These are phyloP conservation scores for Cordyceps cateniannulata DNA, from an alignment of 2,329 filamentous ascomycete genomes.

Conservation along the genomic window DNA sequence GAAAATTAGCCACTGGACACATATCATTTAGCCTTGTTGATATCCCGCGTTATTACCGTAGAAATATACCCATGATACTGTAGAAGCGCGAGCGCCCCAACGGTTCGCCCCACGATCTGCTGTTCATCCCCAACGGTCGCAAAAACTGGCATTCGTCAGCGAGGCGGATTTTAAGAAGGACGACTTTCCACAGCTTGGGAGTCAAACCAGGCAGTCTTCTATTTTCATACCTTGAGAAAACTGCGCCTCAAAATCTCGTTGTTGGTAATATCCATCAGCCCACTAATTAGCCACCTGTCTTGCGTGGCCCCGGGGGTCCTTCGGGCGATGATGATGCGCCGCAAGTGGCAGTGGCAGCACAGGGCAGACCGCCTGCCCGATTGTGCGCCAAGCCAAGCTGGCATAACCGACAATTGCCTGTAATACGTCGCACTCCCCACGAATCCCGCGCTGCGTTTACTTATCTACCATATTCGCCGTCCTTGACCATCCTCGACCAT, in stretches of 20 bases:
- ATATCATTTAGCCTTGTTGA: no score
- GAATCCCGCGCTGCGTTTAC: background rate
- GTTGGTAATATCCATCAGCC: background rate
- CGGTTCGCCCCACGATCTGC: background rate
- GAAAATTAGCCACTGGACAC: no score
- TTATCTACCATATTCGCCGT: background rate
- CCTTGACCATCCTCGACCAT: background rate
- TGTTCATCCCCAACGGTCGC: background rate
- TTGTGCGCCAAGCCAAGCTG: background rate
- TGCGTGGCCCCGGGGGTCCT: background rate
- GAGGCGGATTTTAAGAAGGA: no score
- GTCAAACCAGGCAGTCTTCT: background rate
- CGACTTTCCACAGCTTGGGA: background rate
- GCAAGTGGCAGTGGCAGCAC: background rate
- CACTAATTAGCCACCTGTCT: constrained; percentile 8
- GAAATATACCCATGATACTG: no score
- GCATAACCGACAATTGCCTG: background rate
- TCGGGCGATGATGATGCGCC: constrained; percentile 1
- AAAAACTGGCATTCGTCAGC: no score
- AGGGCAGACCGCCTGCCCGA: constrained; percentile 4
- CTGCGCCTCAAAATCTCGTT: background rate
- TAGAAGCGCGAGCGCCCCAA: background rate
- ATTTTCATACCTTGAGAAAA: background rate
- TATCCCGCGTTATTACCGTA: no score
- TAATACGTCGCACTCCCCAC: background rate